A percentile compares a stretch with the other conserved stretches of the same genome.
phyloP scores from a whole-genome alignment of 441 rosid species.

The Erodium trifolium region DNA sequence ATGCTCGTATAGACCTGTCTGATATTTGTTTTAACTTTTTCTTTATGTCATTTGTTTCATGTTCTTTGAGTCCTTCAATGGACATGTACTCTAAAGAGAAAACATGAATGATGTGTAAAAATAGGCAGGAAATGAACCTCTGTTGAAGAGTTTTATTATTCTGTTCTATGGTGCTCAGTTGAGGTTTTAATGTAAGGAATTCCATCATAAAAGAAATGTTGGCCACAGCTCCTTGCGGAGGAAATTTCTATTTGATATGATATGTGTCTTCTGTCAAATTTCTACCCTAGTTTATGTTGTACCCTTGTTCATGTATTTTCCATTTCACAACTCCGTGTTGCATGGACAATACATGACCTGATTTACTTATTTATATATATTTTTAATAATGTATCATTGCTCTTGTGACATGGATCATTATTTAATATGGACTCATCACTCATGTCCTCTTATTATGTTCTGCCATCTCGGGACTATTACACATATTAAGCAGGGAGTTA shows the following conservation, averaged over 20 bases:
- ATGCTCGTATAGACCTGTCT: not conserved
- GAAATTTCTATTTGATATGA: not conserved
- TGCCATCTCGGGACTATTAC: too few relatives aligned
- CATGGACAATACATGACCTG: not conserved
- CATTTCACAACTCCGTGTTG: not conserved
- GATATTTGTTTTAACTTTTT: constrained; percentile 1
- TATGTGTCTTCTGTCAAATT: not conserved
- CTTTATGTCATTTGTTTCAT: not conserved
- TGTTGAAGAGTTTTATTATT: too few relatives aligned
- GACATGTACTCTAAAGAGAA: not conserved
- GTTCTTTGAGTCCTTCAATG: not conserved
- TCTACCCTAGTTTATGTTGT: not conserved
- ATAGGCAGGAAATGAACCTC: not conserved
- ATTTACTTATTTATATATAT: not conserved
- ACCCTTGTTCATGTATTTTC: not conserved
- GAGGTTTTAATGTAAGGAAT: not conserved
- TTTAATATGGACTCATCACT: too few relatives aligned
- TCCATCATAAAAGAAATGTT: not conserved
- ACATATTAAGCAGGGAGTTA: too few relatives aligned
- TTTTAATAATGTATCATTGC: not conserved
- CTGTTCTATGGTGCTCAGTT: too few relatives aligned
- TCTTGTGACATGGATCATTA: not conserved
- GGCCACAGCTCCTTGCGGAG: not conserved
- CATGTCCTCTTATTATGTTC: too few relatives aligned
- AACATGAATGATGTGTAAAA: not conserved